A percentile compares a stretch with the other conserved stretches of the same genome.
Conservation (phyloP, 2,329 filamentous ascomycete species). For the Akanthomyces lecanii region DNA sequence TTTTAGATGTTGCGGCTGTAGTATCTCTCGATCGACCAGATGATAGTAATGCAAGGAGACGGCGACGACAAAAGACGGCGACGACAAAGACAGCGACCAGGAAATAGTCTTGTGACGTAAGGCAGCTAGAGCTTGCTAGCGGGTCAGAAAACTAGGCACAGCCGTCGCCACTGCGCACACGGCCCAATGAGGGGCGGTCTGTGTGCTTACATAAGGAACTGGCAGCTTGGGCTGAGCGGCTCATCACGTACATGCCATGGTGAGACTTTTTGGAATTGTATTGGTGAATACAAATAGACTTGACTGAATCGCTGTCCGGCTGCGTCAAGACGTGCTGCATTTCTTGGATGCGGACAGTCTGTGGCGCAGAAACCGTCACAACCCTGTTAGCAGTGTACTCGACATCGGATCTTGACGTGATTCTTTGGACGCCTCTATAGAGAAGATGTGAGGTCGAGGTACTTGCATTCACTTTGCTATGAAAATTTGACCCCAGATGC, state of each 20-base stretch:
- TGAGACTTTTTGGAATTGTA: background rate
- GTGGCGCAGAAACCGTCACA: background rate
- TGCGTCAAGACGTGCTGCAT: background rate
- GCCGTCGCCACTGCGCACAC: background rate
- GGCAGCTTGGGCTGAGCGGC: background rate
- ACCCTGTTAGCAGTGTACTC: no score
- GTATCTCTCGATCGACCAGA: background rate
- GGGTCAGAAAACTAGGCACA: background rate
- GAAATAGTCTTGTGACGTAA: slow-evolving; percentile 12
- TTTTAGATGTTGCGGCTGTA: background rate
- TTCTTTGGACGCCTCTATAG: no score
- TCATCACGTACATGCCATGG: background rate
- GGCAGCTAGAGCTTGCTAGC: background rate
- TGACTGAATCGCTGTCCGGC: background rate
- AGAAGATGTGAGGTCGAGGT: no score
- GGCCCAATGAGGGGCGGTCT: background rate
- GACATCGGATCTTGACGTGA: no score
- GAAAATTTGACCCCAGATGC: no score
- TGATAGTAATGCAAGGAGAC: background rate
- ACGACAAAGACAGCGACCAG: background rate
- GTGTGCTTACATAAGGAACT: slow-evolving; percentile 1
- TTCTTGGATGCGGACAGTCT: no score
- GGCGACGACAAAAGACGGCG: background rate
- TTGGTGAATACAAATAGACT: background rate
- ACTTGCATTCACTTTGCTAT: no score